Evolutionary conservation across 306 rosid genomes (phyloP).

Genomic region (Prunus fruticosa): DNA sequence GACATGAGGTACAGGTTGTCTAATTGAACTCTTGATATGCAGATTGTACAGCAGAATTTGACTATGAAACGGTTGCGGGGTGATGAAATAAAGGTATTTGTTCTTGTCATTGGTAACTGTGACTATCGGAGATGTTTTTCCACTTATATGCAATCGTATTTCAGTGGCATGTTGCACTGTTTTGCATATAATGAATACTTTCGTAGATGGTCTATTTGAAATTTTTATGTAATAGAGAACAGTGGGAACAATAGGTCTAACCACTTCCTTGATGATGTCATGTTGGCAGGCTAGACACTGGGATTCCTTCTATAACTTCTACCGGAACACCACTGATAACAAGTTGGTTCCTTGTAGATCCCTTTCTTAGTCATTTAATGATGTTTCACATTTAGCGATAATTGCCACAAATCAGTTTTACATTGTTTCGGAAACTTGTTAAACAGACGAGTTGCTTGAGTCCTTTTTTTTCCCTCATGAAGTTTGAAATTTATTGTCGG

Average conservation of each 20-base stretch:
- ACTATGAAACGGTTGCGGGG: conserved; percentile 84
- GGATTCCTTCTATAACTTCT: conserved; percentile 85
- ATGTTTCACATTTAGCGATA: not conserved
- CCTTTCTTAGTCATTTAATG: conserved; percentile 3
- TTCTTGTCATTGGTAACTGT: not conserved
- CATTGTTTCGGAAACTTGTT: conserved; percentile 2
- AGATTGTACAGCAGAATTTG: conserved; percentile 79
- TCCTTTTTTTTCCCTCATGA: conserved; percentile 10
- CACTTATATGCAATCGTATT: not conserved
- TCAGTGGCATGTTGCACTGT: not conserved
- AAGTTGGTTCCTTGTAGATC: conserved; percentile 48
- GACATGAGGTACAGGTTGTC: conserved; percentile 7
- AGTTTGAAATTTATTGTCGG: conserved; percentile 11
- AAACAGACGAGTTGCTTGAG: conserved; percentile 7
- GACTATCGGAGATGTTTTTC: not conserved
- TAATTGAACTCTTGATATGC: conserved; percentile 30
- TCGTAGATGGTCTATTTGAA: too few relatives aligned
- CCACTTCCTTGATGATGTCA: conserved; percentile 5
- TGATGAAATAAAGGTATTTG: conserved; percentile 80
- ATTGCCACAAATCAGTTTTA: not conserved
- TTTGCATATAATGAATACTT: not conserved
- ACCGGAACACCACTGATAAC: conserved; percentile 86
- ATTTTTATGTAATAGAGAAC: not conserved
- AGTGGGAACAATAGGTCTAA: conserved; percentile 4
- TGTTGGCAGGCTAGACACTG: conserved; percentile 78